Evolutionary conservation across 148 eudicot species (phyloP), one percentile per base, ranked within the genome.

Genomic region (Pharnaceum exiguum): DNA sequence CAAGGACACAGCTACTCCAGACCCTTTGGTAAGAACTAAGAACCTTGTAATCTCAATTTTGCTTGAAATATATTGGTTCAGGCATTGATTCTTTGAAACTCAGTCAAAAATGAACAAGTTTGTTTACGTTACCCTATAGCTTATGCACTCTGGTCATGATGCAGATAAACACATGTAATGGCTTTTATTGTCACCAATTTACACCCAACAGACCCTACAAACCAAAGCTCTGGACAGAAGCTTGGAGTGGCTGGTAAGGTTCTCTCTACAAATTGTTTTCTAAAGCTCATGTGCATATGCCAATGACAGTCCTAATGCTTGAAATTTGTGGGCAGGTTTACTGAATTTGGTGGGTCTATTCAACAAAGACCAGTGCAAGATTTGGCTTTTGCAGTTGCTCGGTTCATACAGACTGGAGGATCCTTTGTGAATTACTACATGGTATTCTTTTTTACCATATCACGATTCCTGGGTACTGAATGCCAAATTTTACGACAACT

Each of bases 101-200:
- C 12, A 29, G 11, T 8, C 39, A n/a, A 7, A 5, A 3, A 56
- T 56, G n/a, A 19, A 24, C 9, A 40, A 21, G 9, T 11, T 38
- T 37, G 2, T 15, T 21, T 44, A 16, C 13, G 4, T 16, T 5
- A 11, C 43, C 17, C 8, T 1, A 2, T 19, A 33, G 23, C 46
- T 55, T 47, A 32, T 70, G n/a, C 5, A 16, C 11, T 16, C 36
- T 56, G 51, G 45, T 70, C 33, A 26, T 48, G 62, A 21, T 30
- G 63, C 84, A 89, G 97, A 89, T 89, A 47, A 86, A 89, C 72
- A 77, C 95, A 24, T 89, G 97, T 80, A 89, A 89, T 73, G 97
- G 97, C 30, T 89, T 86, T 69, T 89, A 89, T 68, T 89, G 97
- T 55, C 85, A 89, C 66, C 52, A 70, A 26, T 89, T 89, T 71